These are phyloP conservation scores for Sphagnurus paluster DNA, from an alignment of 1,284 basidiomycete genomes.

Conservation along the genomic window DNA sequence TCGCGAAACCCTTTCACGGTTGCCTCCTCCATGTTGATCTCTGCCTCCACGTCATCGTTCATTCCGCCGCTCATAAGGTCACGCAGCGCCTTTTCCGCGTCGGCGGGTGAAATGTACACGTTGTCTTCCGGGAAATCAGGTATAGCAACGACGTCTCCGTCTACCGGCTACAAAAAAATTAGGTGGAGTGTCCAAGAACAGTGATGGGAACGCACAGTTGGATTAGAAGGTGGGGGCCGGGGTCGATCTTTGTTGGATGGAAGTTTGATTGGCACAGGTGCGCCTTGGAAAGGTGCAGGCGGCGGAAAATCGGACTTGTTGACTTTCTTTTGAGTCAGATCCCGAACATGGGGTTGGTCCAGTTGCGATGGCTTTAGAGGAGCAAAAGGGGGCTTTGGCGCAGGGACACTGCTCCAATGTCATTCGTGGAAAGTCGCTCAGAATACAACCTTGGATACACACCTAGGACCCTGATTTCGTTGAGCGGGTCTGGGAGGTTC, in stretches of 20 bases:
- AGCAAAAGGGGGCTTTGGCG: neutral
- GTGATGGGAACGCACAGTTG: too few relatives aligned
- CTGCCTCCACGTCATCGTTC: conserved; percentile 49
- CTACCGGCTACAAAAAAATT: conserved; percentile 6
- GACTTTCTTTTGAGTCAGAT: conserved; percentile 15
- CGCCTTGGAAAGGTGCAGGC: conserved; percentile 8
- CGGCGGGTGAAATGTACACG: conserved; percentile 29
- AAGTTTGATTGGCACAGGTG: conserved; percentile 24
- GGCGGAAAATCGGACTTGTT: conserved; percentile 10
- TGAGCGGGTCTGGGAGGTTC: neutral
- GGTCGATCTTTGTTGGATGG: conserved; percentile 27
- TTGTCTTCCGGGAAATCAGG: conserved; percentile 28
- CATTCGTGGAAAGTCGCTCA: neutral
- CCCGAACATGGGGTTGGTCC: conserved; percentile 10
- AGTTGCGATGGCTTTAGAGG: conserved; percentile 6
- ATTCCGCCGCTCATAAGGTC: conserved; percentile 59
- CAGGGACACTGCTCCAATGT: neutral
- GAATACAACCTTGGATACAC: neutral
- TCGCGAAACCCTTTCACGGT: conserved; percentile 73
- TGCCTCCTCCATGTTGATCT: conserved; percentile 64
- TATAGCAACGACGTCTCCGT: conserved; percentile 25
- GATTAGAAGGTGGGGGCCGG: neutral
- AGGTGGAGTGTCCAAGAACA: too few relatives aligned
- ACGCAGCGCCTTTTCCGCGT: conserved; percentile 66
- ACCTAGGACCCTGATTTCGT: neutral